Base-by-base conservation (phyloP, 23 red algal species). In the Gracilaria domingensis region DNA sequence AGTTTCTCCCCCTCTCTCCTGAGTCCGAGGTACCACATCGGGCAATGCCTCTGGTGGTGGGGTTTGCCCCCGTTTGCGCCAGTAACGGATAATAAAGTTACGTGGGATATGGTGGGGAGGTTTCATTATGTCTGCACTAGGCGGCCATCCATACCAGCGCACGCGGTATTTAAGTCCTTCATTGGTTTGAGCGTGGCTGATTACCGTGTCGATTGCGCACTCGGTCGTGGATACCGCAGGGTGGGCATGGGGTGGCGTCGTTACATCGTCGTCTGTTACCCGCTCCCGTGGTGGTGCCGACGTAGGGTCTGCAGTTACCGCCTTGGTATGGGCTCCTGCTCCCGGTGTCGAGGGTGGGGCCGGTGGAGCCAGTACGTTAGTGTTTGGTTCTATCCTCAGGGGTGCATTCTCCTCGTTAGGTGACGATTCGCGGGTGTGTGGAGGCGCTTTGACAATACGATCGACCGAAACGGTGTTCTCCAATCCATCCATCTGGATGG, bases 391-490 rank as follows among this genome's bases (percentile, higher is more conserved):
- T 70, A 70, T 16, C 30, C 4, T 45, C n/a, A n/a, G 42, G 5
- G 42, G 5, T 11, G 11, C 42, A 11, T 45, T 11, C 5, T 45
- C 42, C 42, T 45, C 5, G 42, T 11, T 45, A 45, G 66, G n/a
- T 4, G 30, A 26, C 66, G 28, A 36, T 18, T 75, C 0, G 11
- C 40, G 25, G 79, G 42, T 11, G 42, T 38, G 25, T 1, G 12
- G 7, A 9, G n/a, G 79, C 17, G 26, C 35, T 21, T n/a, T 17
- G 26, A 24, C 49, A 8, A 65, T 33, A 7, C 79, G 54, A 23
- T 82, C 79, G 0, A 82, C 36, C 23, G 54, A 62, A 2, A 82
- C 23, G 53, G 20, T 82, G 18, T 60, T 36, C 12, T 60, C n/a
- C 0, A 65, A 16, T 12, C n/a, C 25, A 14, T 60, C 50, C 26